phyloP scores from a whole-genome alignment of 495 filamentous ascomycete species.

The Penicillium bialowiezense region DNA sequence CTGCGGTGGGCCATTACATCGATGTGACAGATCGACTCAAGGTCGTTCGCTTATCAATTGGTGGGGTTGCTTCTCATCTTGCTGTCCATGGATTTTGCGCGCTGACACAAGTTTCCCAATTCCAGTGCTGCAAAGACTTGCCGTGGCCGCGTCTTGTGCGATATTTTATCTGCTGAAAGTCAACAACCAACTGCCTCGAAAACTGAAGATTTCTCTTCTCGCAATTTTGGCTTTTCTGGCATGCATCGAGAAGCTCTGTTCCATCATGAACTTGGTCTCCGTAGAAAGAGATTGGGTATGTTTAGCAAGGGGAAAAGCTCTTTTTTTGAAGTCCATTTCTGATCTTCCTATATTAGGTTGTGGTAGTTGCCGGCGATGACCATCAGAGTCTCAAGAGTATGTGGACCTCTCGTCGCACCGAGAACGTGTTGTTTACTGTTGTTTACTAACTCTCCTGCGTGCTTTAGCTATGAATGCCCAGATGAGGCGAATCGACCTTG shows the following conservation, averaged over 20 bases:
- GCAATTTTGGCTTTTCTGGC: slow-evolving; percentile 41
- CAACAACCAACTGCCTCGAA: background rate
- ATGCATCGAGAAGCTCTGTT: slow-evolving; percentile 49
- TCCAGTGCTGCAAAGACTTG: slow-evolving; percentile 37
- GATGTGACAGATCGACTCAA: slow-evolving; percentile 44
- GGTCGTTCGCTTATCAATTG: slow-evolving; percentile 48
- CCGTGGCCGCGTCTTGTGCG: slow-evolving; percentile 35
- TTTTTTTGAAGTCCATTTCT: background rate
- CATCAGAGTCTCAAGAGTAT: background rate
- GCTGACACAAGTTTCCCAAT: too few species aligned
- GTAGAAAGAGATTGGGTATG: slow-evolving; percentile 60
- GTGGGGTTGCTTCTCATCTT: slow-evolving; percentile 25
- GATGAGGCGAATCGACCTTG: slow-evolving; percentile 64
- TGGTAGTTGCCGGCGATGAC: background rate
- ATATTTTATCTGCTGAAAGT: background rate
- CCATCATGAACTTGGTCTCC: slow-evolving; percentile 50
- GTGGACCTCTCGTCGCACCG: too few species aligned
- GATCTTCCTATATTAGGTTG: too few species aligned
- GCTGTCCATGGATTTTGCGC: too few species aligned
- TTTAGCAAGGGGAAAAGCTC: too few species aligned
- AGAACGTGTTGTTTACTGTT: too few species aligned
- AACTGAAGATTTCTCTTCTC: slow-evolving; percentile 5
- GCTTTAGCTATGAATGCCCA: slow-evolving; percentile 45
- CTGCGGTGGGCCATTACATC: slow-evolving; percentile 45
- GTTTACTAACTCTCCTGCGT: background rate